A percentile compares a stretch with the other conserved stretches of the same genome.
phyloP scores from a whole-genome alignment of 192 early-diverging fungal species.

The Phlyctochytrium bullatum region DNA sequence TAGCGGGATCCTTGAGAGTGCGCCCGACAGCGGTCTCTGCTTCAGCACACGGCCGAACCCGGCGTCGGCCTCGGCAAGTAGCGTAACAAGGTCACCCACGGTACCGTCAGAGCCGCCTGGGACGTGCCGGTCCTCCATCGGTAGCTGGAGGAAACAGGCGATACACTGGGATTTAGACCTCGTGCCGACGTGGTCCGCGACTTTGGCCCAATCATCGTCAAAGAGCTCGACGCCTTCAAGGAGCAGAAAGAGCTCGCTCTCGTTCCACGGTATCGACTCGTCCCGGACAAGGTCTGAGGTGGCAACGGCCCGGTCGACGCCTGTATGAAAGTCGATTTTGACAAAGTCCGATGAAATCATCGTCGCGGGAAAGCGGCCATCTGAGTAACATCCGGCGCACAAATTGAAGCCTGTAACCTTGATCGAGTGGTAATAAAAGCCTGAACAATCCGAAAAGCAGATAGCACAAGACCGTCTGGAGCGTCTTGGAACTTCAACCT shows the following conservation, averaged over 20 bases:
- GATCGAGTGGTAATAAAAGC: conserved; percentile 78
- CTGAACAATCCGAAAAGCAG: conserved; percentile 80
- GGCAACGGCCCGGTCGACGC: not conserved
- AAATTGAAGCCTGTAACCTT: conserved; percentile 70
- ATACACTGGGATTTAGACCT: conserved; percentile 89
- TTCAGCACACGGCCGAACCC: not conserved
- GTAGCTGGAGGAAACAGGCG: conserved; percentile 79
- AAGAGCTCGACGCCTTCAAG: conserved; percentile 92
- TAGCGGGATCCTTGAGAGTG: not conserved
- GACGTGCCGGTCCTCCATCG: conserved; percentile 81
- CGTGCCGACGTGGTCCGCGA: conserved; percentile 91
- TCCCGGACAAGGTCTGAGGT: not conserved
- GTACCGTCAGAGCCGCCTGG: conserved; percentile 7
- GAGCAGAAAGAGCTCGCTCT: conserved; percentile 81
- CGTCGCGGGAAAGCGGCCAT: conserved; percentile 84
- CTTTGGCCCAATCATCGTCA: conserved; percentile 90
- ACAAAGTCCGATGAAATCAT: conserved; percentile 83
- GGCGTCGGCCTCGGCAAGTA: not conserved
- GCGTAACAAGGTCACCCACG: not conserved
- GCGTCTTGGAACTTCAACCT: conserved; percentile 22
- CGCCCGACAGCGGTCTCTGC: not conserved
- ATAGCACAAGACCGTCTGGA: conserved; percentile 66
- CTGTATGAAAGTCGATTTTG: conserved; percentile 42
- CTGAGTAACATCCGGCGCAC: conserved; percentile 76
- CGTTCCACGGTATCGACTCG: conserved; percentile 59